Evolutionary conservation across 306 rosid genomes (phyloP).

Genomic region (Acacia acuminata): DNA sequence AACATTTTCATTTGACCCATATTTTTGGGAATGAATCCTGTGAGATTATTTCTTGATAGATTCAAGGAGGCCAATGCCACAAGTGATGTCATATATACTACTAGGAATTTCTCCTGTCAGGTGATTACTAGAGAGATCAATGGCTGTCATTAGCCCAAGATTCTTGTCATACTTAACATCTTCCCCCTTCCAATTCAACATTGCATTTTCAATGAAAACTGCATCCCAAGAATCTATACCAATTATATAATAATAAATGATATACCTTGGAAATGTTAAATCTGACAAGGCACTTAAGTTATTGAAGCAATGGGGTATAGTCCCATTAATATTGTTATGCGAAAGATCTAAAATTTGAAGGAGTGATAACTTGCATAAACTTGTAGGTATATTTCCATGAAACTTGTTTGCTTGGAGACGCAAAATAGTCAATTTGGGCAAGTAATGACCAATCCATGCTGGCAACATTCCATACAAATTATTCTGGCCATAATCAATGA

Average conservation of each 20-base stretch:
- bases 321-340: neutral
- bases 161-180: neutral
- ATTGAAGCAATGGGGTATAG: neutral
- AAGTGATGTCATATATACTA: neutral
- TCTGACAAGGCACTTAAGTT: neutral
- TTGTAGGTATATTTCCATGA: neutral
- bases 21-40: neutral
- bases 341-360: neutral
- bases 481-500: neutral
- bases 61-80: neutral
- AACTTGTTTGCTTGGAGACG: neutral
- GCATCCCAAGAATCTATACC: fast-evolving
- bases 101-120: neutral
- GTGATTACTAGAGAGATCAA: neutral
- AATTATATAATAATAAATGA: too few species aligned
- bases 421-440: neutral
- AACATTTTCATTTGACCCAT: neutral
- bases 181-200: neutral
- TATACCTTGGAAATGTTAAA: neutral
- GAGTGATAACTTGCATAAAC: neutral
- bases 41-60: neutral
- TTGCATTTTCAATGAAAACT: neutral
- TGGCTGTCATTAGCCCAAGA: neutral
- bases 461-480: neutral
- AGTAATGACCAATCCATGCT: neutral